Evolutionary conservation across 2,329 filamentous ascomycete species (phyloP), one percentile per base, ranked within the genome.

Genomic region (Neofusicoccum laricinum): DNA sequence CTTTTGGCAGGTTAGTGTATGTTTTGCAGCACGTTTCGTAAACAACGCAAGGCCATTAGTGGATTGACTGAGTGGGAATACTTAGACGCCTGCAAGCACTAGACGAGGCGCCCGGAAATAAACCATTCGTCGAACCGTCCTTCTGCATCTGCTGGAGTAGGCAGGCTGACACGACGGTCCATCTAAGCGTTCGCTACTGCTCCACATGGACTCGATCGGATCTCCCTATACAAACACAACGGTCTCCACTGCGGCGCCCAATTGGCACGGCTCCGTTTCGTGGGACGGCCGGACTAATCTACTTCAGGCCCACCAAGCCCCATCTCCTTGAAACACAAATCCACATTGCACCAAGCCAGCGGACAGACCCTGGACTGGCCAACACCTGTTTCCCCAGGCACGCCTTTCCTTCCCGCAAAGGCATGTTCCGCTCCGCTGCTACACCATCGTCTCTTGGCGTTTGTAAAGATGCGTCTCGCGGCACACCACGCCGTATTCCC

Each of bases 281-380:
- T 45, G 17, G 11, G 32, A 19, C 14, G 21, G 41, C 3, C 25
- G 41, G 40, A 36, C 14, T 36, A 36, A 46, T 38, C 46, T 46
- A 45, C 36, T 19, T 15, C 41, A 59, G 41, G 55, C 55, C 55
- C 41, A 45, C 55, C 38, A 34, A 5, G n/a, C 5, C 5, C 41
- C n/a, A 19, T 59, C 30, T 59, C 55, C 55, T 59, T 59, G 55
- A 59, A 59, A 59, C 55, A 12, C n/a, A 17, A 43, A 43, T 5
- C n/a, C n/a, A 34, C 40, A 59, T 59, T 59, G 41, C 30, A 40
- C 55, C 40, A 58, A 58, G 53, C 21, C 53, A 21, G 30, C n/a
- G 55, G 30, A 59, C 19, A 10, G 21, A 12, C 55, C 55, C 3
- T 17, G 4, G 12, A 15, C n/a, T 59, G 55, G 41, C 55, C 40